phyloP scores from a whole-genome alignment of 441 rosid species.

The Aleurites moluccanus region DNA sequence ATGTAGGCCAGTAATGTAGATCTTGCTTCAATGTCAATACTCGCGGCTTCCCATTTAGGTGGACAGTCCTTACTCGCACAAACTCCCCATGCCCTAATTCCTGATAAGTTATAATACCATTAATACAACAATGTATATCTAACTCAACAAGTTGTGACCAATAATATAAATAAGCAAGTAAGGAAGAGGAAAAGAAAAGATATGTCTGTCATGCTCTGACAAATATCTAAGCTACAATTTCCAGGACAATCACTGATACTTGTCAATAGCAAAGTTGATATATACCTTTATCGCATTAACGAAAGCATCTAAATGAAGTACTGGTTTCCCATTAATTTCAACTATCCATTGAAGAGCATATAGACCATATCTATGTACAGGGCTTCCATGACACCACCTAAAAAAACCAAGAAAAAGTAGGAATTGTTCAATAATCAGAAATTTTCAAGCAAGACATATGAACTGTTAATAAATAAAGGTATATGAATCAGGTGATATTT shows the following conservation, averaged over 20 bases:
- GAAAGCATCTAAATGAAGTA: conserved; percentile 72
- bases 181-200: too few species aligned
- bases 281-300: conserved; percentile 73
- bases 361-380: conserved; percentile 83
- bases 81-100: conserved; percentile 82
- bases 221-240: background rate
- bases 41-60: conserved; percentile 90
- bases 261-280: background rate
- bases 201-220: background rate
- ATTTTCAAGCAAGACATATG: conserved; percentile 1
- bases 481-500: background rate
- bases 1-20: conserved; percentile 96
- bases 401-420: conserved; percentile 8
- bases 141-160: background rate
- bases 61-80: conserved; percentile 82
- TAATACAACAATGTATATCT: background rate
- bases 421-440: background rate
- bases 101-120: conserved; percentile 37
- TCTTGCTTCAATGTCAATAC: conserved; percentile 94
- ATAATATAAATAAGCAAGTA: background rate
- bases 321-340: conserved; percentile 81
- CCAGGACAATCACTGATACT: background rate
- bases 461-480: background rate
- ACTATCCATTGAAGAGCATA: conserved; percentile 96
- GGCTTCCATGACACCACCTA: conserved; percentile 20